A percentile compares a stretch with the other conserved stretches of the same genome.
Evolutionary conservation across 305 asterid species (phyloP).

Genomic region (Fraxinus dipetala): DNA sequence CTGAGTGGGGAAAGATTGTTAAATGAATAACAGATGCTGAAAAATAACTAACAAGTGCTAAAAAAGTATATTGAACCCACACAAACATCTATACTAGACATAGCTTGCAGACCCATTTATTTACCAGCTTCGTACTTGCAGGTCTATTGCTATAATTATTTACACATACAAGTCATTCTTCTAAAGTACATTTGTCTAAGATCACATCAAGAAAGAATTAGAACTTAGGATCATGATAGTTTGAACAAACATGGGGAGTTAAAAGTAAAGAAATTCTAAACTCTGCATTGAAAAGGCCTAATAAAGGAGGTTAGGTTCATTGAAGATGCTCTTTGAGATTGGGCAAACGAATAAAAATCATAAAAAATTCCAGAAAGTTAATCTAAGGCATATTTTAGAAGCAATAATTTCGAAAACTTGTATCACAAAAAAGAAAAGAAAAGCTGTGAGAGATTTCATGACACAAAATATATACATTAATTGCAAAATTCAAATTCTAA

Average conservation of each 20-base stretch:
- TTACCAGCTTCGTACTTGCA: conserved; percentile 32
- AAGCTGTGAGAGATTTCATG: background rate
- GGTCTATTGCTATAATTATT: background rate
- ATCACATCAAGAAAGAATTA: background rate
- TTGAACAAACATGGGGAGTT: background rate
- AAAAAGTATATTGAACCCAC: background rate
- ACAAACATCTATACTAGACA: background rate
- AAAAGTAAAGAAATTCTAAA: background rate
- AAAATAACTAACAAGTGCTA: background rate
- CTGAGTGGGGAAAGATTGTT: background rate
- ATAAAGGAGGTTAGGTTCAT: background rate
- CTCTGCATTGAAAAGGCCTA: background rate
- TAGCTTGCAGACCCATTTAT: background rate
- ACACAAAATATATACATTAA: background rate
- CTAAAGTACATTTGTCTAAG: background rate
- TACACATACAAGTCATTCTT: background rate
- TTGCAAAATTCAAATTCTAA: background rate
- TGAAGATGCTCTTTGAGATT: background rate
- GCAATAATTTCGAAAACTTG: background rate
- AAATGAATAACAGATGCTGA: background rate
- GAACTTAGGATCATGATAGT: background rate
- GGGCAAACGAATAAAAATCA: background rate
- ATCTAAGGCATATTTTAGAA: background rate
- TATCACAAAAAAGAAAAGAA: background rate
- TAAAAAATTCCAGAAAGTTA: background rate